Conservation (phyloP, 257 asterid genomes). For the Nicotiana otophora region DNA sequence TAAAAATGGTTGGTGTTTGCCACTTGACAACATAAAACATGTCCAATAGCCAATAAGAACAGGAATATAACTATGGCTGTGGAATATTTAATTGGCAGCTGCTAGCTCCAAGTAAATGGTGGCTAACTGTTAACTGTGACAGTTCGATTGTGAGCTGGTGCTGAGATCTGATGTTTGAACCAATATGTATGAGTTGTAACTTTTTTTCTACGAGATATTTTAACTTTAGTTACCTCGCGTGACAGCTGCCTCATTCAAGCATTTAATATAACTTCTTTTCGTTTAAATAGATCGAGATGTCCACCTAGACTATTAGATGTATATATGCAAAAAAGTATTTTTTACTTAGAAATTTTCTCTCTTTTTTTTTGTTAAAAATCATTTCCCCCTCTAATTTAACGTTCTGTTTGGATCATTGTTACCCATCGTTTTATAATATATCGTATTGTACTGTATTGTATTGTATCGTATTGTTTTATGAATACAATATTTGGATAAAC, state of each 20-base stretch:
- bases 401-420: too few species aligned
- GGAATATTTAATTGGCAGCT: neutral
- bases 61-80: neutral
- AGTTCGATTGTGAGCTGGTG: slow-evolving; percentile 1
- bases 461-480: too few species aligned
- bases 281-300: neutral
- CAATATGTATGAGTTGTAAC: neutral
- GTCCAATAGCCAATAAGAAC: neutral
- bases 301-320: neutral
- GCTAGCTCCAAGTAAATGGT: neutral
- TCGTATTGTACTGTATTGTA: too few species aligned
- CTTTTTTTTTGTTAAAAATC: neutral
- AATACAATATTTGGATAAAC: too few species aligned
- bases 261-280: neutral
- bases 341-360: neutral
- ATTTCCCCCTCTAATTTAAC: neutral
- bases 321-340: neutral
- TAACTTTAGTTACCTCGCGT: neutral
- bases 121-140: neutral
- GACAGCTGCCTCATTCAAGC: neutral
- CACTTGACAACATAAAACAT: slow-evolving; percentile 2
- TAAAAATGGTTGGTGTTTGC: neutral
- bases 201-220: neutral
- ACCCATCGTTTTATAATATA: too few species aligned
- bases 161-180: neutral